phyloP scores from a whole-genome alignment of 352 stramenopile genomes.

The Phytophthora parvispora region DNA sequence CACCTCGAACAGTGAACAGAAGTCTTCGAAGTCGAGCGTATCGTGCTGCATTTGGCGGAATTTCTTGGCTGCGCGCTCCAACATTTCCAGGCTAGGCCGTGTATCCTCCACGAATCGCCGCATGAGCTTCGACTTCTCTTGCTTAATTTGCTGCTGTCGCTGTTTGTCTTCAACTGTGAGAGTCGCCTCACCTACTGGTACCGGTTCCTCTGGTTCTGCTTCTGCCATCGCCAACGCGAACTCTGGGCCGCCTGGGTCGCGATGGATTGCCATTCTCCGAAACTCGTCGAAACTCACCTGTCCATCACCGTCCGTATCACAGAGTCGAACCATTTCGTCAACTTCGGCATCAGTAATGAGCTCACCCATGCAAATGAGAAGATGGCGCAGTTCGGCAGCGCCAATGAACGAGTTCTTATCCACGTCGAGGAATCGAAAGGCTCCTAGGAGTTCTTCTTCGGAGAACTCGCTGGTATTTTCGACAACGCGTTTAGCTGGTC shows the following conservation, averaged over 20 bases:
- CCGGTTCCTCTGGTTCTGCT: slow-evolving; percentile 26
- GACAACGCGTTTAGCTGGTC: slow-evolving; percentile 32
- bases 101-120: slow-evolving; percentile 78
- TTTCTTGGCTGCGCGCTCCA: slow-evolving; percentile 65
- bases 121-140: slow-evolving; percentile 80
- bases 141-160: slow-evolving; percentile 66
- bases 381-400: slow-evolving; percentile 93
- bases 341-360: slow-evolving; percentile 96
- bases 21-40: slow-evolving; percentile 77
- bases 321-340: slow-evolving; percentile 95
- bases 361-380: slow-evolving; percentile 97
- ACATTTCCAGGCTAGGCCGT: slow-evolving; percentile 67
- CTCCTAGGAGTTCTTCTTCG: slow-evolving; percentile 93
- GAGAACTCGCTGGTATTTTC: slow-evolving; percentile 84
- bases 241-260: slow-evolving; percentile 85
- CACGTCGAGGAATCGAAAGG: slow-evolving; percentile 95
- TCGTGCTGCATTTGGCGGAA: slow-evolving; percentile 72
- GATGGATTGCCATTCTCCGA: slow-evolving; percentile 89
- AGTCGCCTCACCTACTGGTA: slow-evolving; percentile 6
- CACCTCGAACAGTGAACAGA: slow-evolving; percentile 88
- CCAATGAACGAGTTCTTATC: slow-evolving; percentile 96
- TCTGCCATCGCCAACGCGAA: slow-evolving; percentile 64
- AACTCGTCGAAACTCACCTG: slow-evolving; percentile 96
- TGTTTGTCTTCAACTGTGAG: slow-evolving; percentile 63
- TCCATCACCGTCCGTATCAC: slow-evolving; percentile 94